Conservation (phyloP, 163 green algal genomes). For the Scenedesmus sp. region DNA sequence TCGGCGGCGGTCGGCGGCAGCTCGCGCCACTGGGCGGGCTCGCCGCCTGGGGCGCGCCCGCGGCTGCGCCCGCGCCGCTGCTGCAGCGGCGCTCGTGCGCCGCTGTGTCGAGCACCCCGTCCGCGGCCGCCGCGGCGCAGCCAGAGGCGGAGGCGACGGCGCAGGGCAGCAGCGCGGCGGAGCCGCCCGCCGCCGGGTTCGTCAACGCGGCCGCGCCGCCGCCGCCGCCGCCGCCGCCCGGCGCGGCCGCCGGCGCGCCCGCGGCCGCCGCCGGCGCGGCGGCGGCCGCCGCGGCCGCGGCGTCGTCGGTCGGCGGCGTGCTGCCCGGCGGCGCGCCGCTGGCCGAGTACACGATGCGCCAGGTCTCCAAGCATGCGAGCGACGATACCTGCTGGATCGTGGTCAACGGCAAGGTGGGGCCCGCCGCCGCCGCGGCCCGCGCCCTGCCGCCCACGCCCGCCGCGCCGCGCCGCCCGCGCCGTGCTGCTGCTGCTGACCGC, state of each 20-base stretch:
- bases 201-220: too few species aligned
- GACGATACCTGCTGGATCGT: constrained; percentile 73
- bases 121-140: too few species aligned
- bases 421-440: not conserved
- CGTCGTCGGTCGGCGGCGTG: constrained; percentile 16
- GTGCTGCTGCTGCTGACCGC: not conserved
- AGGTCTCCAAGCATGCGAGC: constrained; percentile 66
- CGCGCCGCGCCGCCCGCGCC: too few species aligned
- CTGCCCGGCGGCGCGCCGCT: constrained; percentile 8
- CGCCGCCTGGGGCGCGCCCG: too few species aligned
- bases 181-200: constrained; percentile 21
- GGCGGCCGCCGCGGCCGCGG: constrained; percentile 4
- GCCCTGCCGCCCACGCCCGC: not conserved
- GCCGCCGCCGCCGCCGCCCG: too few species aligned
- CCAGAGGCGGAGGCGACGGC: not conserved
- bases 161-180: not conserved
- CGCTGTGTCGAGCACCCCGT: too few species aligned
- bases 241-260: not conserved
- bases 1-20: too few species aligned
- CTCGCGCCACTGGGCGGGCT: too few species aligned
- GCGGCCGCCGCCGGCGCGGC: not conserved
- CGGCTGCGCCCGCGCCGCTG: too few species aligned
- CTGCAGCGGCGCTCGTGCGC: too few species aligned
- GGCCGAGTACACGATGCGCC: constrained; percentile 39
- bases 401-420: constrained; percentile 53